phyloP scores from a whole-genome alignment of 345 rosid genomes.

The Fremontodendron californicum region DNA sequence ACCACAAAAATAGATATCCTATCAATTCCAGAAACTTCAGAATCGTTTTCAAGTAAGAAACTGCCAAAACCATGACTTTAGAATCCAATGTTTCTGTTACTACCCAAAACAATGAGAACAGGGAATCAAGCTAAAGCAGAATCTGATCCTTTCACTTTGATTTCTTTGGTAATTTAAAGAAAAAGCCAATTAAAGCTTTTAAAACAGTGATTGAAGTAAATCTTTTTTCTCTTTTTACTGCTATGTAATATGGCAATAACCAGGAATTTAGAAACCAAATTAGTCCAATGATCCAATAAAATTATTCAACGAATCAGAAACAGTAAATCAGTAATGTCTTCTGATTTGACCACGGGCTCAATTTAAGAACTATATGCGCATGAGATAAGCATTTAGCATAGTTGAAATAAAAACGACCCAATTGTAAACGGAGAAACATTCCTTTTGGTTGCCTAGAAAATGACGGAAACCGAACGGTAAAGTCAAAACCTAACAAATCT shows the following conservation, averaged over 20 bases:
- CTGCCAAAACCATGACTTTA: not conserved
- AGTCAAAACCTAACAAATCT: not conserved
- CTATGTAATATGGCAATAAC: not conserved
- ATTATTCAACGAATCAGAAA: conserved; percentile 1
- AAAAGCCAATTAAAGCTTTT: not conserved
- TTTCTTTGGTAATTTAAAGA: not conserved
- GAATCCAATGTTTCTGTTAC: not conserved
- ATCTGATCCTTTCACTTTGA: conserved; percentile 1
- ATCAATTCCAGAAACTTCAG: not conserved
- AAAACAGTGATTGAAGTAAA: not conserved
- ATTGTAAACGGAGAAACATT: not conserved
- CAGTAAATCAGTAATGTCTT: not conserved
- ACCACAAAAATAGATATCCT: not conserved
- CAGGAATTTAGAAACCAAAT: not conserved
- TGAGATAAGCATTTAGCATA: not conserved
- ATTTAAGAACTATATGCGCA: not conserved
- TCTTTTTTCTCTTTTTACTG: not conserved
- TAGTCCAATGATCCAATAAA: not conserved
- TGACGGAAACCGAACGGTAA: not conserved
- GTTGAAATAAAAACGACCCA: not conserved
- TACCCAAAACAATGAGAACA: not conserved
- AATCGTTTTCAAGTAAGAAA: not conserved
- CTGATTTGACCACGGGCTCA: not conserved
- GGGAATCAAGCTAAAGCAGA: not conserved
- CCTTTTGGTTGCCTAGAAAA: not conserved